Base-by-base conservation (phyloP, 305 asterid genomes). In the Solanum hybrid region DNA sequence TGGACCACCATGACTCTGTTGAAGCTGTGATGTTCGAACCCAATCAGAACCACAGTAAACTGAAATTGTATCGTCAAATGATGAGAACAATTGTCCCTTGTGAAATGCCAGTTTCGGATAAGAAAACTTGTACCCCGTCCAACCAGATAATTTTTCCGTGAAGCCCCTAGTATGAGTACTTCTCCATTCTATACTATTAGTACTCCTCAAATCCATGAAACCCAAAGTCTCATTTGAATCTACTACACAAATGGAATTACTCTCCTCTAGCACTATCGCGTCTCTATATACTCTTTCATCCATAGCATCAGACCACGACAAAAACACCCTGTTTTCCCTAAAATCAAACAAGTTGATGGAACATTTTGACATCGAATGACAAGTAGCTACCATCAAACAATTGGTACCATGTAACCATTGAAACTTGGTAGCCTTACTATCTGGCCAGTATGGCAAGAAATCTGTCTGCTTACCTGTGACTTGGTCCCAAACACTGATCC, bases 381-480 rank as follows among this genome's bases (percentile, higher is more conserved):
- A 89, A 10, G 96, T 94, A 15, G 98, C 96, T 3, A 95, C 97
- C 85, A 96, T 89, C 93, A 96, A 89, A 90, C 97, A 94, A 87
- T 93, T 96, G 22, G 93, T 89, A 15, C 94, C 94, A 77, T 94
- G 91, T 95, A 89, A 90, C 99, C 98, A 96, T 78, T 96, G 98
- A 36, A 96, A 89, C 91, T 91, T 96, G 80, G 94, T 98, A 10
- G 98, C 99, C 73, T 96, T 98, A 13, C 98, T 97, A 93, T 96
- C 91, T 2, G 96, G 94, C 90, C 95, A 97, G 20, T 96, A 97
- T 0, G 94, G 93, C 96, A 96, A 95, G 75, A 96, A 95, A 87
- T 96, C 97, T 5, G 92, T 91, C 89, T 95, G 97, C 75, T 94
- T 91, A 2, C 98, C 57, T 41, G 57, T 41, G 57, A 41, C 57